Percentiles rank a stretch among this genome's conserved stretches.
Conservation (phyloP, 1,139 yeast species). For the Geotrichum australiense region DNA sequence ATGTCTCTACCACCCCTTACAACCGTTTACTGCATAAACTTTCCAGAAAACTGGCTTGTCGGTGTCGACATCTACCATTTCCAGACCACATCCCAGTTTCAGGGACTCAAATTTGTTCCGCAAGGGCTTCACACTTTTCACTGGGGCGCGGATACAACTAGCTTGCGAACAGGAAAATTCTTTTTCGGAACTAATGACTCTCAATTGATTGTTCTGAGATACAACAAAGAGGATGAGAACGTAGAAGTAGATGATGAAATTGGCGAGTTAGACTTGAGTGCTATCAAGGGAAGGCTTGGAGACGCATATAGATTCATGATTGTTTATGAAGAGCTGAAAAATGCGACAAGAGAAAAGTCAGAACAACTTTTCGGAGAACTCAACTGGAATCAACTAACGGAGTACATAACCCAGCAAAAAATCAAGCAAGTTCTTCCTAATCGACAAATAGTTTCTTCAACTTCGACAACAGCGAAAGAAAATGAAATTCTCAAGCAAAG, state of each 20-base stretch:
- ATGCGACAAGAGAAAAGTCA: conserved; percentile 3
- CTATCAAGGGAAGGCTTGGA: conserved; percentile 26
- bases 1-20: conserved; percentile 17
- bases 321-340: conserved; percentile 18
- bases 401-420: conserved; percentile 21
- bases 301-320: conserved; percentile 34
- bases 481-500: conserved; percentile 32
- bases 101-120: conserved; percentile 36
- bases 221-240: conserved; percentile 29
- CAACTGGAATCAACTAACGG: conserved; percentile 29
- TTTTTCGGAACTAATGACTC: conserved; percentile 25
- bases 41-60: conserved; percentile 28
- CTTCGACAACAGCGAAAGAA: conserved; percentile 39
- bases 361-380: background rate
- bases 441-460: conserved; percentile 29
- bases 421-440: conserved; percentile 26
- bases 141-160: conserved; percentile 31
- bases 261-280: conserved; percentile 31
- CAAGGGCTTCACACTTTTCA: conserved; percentile 38
- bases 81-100: conserved; percentile 31
- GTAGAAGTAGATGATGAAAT: conserved; percentile 28
- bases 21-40: conserved; percentile 15
- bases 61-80: conserved; percentile 39
- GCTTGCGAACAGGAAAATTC: conserved; percentile 31
- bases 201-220: conserved; percentile 25